Base-by-base conservation (phyloP, 2,329 filamentous ascomycete species). In the Biscogniauxia mediterranea region DNA sequence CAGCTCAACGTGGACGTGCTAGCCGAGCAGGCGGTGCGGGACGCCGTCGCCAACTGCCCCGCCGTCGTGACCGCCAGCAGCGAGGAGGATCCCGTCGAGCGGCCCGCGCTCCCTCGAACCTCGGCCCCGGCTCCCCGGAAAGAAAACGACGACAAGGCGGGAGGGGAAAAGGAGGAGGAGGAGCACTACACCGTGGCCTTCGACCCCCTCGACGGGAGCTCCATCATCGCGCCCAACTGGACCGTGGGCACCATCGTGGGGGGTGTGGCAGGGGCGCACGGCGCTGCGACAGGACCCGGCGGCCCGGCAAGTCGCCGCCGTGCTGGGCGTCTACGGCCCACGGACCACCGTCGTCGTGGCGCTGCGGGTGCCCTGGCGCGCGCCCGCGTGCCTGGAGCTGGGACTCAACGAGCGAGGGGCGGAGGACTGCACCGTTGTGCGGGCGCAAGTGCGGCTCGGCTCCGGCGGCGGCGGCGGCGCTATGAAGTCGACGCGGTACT, bases 151-250 rank as follows among this genome's bases (percentile, higher is more conserved):
- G n/a, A n/a, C n/a, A n/a, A 13, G 28, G 11, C 7, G 11, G 11
- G 28, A 13, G 28, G 28, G 11, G 28, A 32, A 13, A 6, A 5
- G 7, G 57, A 58, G 1, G 28, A 5, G 7, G 57, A 58, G 1
- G 81, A 86, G 66, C 69, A 74, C 26, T 88, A 88, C 72, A 82
- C 85, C 0, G 73, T 87, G 8, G 85, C 84, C 0, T 89, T 88
- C 66, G 86, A 89, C 66, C 86, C 86, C 0, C 79, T 89, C 0
- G 86, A 89, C 65, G 86, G 86, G 11, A 85, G 82, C 71, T 87
- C 83, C 63, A 85, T 86, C 67, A 84, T 86, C 52, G 81, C 77
- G 0, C 78, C 83, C 1, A 85, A 85, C 68, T 86, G 83, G 83
- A 78, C 81, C 0, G 83, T 86, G 8, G 83, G 83, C 21, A 81